Percentiles rank a stretch among this genome's conserved stretches.
Conservation (phyloP, 2,329 filamentous ascomycete genomes). For the Emergomyces orientalis region DNA sequence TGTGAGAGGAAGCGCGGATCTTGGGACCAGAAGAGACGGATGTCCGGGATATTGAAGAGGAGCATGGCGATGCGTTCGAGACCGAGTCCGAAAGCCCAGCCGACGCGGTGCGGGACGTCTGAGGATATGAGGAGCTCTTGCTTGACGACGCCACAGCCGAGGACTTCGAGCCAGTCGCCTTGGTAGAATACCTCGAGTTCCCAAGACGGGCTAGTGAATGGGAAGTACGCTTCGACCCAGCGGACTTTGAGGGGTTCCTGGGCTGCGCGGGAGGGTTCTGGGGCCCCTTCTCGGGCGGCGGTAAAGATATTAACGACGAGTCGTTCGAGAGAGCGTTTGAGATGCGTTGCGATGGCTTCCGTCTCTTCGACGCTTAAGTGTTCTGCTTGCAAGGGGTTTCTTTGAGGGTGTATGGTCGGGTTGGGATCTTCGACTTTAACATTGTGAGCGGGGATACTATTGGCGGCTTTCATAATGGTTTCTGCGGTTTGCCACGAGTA, state of each 20-base stretch:
- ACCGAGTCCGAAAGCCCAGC: slow-evolving; percentile 93
- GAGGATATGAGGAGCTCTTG: slow-evolving; percentile 74
- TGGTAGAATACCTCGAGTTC: slow-evolving; percentile 93
- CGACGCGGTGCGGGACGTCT: slow-evolving; percentile 62
- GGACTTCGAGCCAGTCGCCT: slow-evolving; percentile 89
- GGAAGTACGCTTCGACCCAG: slow-evolving; percentile 97
- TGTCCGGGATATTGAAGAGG: slow-evolving; percentile 90
- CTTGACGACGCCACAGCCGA: slow-evolving; percentile 84
- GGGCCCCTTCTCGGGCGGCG: slow-evolving; percentile 53
- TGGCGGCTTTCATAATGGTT: slow-evolving; percentile 61
- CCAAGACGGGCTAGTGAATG: slow-evolving; percentile 91
- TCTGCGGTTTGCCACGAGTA: slow-evolving; percentile 40
- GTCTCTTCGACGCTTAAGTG: slow-evolving; percentile 68
- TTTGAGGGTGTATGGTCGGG: slow-evolving; percentile 63
- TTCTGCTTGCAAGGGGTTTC: slow-evolving; percentile 70
- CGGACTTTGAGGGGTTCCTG: slow-evolving; percentile 72
- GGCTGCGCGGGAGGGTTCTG: slow-evolving; percentile 40
- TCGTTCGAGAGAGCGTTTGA: slow-evolving; percentile 80
- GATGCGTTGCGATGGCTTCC: slow-evolving; percentile 70
- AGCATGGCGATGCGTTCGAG: slow-evolving; percentile 96
- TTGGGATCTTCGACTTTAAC: slow-evolving; percentile 77
- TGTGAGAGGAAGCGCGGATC: slow-evolving; percentile 80
- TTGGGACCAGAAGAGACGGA: slow-evolving; percentile 87
- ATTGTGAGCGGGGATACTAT: slow-evolving; percentile 60
- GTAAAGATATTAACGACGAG: slow-evolving; percentile 86